Base-by-base conservation (phyloP, 805 yeast genomes). In the Yamadazyma olivae region DNA sequence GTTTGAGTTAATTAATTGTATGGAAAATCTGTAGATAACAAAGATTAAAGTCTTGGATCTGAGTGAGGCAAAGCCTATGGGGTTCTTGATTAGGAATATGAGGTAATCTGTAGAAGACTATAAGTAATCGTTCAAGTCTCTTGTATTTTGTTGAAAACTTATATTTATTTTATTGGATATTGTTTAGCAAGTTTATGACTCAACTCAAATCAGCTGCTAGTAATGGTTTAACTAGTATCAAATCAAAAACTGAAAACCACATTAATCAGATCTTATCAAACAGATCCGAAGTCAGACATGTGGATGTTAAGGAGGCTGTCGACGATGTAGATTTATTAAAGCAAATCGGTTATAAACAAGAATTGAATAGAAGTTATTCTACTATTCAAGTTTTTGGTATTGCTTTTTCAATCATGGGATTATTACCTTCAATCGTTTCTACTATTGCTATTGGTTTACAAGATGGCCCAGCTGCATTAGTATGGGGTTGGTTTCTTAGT, bases 401-500 rank as follows among this genome's bases (percentile, higher is more conserved):
- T 38, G 83, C 87, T 3, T 81, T 79, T 50, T 72, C 81, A 14
- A 80, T 83, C 52, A 81, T 83, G 87, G 84, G 87, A 7, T 57
- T 82, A 32, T 60, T 81, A 27, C 85, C 85, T 0, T 74, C 82
- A 9, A 76, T 81, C 33, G 74, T 84, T 0, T 74, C 85, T 2
- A 67, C 72, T 20, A 51, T 80, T 21, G 64, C 64, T 7, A 64
- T 67, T 32, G 81, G 82, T 14, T 61, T 82, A 10, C 57, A 73
- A 21, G 77, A 81, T 0, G 89, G 89, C 3, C 79, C 85, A 0
- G 77, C 71, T 7, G 77, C 81, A 4, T 67, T 79, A 38, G 66
- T 81, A 3, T 83, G 90, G 90, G 83, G 86, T 32, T 83, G 91
- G 90, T 57, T 79, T 31, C 49, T 77, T n/a, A 70, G 85, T 22